A percentile compares a stretch with the other conserved stretches of the same genome.
phyloP scores from a whole-genome alignment of 2,329 filamentous ascomycete genomes.

The Aureobasidium namibiae region DNA sequence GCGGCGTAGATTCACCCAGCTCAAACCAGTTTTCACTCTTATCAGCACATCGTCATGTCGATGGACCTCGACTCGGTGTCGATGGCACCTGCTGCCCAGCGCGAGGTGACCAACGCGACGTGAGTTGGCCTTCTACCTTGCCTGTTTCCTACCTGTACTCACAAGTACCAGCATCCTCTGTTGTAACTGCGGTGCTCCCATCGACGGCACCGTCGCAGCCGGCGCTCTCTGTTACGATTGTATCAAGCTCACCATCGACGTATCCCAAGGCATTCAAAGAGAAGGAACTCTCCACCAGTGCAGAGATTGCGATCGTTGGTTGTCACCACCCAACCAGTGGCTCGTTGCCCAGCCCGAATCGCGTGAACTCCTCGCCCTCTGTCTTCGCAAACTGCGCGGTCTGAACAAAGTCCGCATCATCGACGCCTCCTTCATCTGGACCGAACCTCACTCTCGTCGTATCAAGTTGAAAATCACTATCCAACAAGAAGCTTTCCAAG shows the following conservation, averaged over 20 bases:
- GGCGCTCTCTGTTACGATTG: conserved; percentile 94
- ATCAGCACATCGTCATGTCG: conserved; percentile 22
- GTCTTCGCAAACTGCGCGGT: conserved; percentile 78
- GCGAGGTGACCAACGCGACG: conserved; percentile 10
- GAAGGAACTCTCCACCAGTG: conserved; percentile 88
- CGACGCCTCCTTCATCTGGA: conserved; percentile 96
- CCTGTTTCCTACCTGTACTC: conserved; percentile 18
- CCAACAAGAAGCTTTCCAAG: conserved; percentile 61
- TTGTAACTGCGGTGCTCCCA: conserved; percentile 93
- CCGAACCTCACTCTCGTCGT: conserved; percentile 87
- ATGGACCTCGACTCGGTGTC: conserved; percentile 29
- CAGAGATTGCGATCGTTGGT: conserved; percentile 89
- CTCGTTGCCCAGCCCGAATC: conserved; percentile 78
- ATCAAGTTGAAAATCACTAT: conserved; percentile 94
- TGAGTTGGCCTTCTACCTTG: conserved; percentile 10
- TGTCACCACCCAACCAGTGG: conserved; percentile 80
- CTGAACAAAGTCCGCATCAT: conserved; percentile 87
- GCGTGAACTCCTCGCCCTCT: conserved; percentile 84
- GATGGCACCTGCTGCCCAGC: conserved; percentile 15
- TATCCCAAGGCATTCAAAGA: conserved; percentile 81
- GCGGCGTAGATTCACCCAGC: neutral
- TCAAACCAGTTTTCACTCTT: conserved; percentile 8
- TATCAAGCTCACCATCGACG: conserved; percentile 88
- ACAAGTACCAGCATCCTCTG: conserved; percentile 68
- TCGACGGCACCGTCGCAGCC: conserved; percentile 79